Conservation (phyloP, 805 yeast genomes). For the Ascoidea asiatica region DNA sequence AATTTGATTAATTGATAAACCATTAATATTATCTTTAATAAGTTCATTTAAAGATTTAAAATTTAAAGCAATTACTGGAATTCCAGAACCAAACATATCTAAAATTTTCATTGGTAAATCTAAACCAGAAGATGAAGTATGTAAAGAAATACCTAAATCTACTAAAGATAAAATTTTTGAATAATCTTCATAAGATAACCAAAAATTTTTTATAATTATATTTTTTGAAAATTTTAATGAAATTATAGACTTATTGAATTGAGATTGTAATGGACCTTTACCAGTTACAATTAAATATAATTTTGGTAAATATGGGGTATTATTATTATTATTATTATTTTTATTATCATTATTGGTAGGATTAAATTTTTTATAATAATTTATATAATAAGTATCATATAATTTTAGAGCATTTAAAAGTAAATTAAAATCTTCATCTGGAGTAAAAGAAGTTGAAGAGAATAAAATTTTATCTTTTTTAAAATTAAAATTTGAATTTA, state of each 20-base stretch:
- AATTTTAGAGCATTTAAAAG: constrained; percentile 53
- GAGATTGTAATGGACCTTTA: constrained; percentile 70
- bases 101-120: constrained; percentile 96
- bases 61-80: constrained; percentile 72
- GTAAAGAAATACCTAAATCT: constrained; percentile 83
- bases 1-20: constrained; percentile 35
- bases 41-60: constrained; percentile 74
- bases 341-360: constrained; percentile 15
- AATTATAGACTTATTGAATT: constrained; percentile 35
- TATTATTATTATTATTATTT: constrained; percentile 4
- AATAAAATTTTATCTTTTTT: constrained; percentile 45
- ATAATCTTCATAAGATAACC: constrained; percentile 73
- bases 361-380: constrained; percentile 13
- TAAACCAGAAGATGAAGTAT: constrained; percentile 81
- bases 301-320: constrained; percentile 23
- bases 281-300: constrained; percentile 77
- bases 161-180: constrained; percentile 64
- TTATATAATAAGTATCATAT: constrained; percentile 28
- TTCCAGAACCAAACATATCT: constrained; percentile 91
- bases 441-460: constrained; percentile 88
- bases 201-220: constrained; percentile 47
- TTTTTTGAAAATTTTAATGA: constrained; percentile 25
- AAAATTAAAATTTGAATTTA: constrained; percentile 17
- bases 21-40: constrained; percentile 57
- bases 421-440: constrained; percentile 78